A percentile compares a stretch with the other conserved stretches of the same genome.
These are phyloP conservation scores for Ogataea paradorogensis DNA, from an alignment of 805 yeast genomes.

Conservation along the genomic window DNA sequence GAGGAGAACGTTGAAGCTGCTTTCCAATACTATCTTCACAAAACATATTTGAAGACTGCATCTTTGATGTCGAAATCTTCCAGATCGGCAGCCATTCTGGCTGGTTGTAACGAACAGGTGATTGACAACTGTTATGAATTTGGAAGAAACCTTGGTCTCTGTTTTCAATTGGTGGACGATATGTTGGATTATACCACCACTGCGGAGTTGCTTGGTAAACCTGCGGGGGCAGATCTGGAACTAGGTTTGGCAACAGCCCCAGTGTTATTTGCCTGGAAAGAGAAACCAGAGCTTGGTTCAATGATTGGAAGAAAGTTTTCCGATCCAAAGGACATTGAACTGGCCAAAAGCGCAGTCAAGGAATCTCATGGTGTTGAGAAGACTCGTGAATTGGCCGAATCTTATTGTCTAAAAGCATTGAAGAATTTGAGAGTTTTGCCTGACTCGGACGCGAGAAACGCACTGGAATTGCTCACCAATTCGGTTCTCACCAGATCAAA, in stretches of 20 bases:
- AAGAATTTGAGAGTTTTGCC: slow-evolving; percentile 72
- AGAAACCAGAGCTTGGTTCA: slow-evolving; percentile 79
- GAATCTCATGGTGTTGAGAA: slow-evolving; percentile 70
- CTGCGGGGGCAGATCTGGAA: slow-evolving; percentile 91
- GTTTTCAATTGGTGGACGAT: slow-evolving; percentile 96
- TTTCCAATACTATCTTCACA: slow-evolving; percentile 91
- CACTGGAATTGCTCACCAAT: slow-evolving; percentile 79
- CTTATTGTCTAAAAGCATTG: slow-evolving; percentile 75
- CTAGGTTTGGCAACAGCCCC: slow-evolving; percentile 97
- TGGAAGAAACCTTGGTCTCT: slow-evolving; percentile 89
- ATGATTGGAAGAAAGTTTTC: slow-evolving; percentile 81
- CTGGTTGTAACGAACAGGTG: slow-evolving; percentile 74
- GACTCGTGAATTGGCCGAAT: slow-evolving; percentile 73
- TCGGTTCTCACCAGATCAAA: slow-evolving; percentile 79
- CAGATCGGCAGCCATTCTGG: slow-evolving; percentile 86
- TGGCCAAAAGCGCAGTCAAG: slow-evolving; percentile 72
- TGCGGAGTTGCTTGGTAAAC: slow-evolving; percentile 83
- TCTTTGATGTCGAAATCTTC: slow-evolving; percentile 91
- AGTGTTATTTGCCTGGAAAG: slow-evolving; percentile 89
- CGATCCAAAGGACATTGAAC: slow-evolving; percentile 77
- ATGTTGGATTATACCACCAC: slow-evolving; percentile 93
- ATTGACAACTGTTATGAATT: slow-evolving; percentile 85
- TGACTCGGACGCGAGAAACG: slow-evolving; percentile 84
- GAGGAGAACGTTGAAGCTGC: slow-evolving; percentile 75
- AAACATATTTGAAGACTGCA: slow-evolving; percentile 94